phyloP scores from a whole-genome alignment of 768 basidiomycete species.

The Pisolithus tinctorius region DNA sequence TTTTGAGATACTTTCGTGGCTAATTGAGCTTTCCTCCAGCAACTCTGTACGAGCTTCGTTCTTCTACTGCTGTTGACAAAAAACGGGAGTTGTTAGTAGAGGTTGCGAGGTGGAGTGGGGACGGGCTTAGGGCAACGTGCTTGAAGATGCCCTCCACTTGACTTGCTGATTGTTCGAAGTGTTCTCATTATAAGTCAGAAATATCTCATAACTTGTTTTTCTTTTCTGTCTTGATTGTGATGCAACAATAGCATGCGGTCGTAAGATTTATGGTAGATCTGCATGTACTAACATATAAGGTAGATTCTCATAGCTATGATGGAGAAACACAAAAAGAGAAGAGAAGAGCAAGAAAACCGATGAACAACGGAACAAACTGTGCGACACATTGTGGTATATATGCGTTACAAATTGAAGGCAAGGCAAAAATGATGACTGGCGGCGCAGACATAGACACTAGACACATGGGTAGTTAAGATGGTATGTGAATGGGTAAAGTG shows the following conservation, averaged over 20 bases:
- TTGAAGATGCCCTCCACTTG: constrained; percentile 69
- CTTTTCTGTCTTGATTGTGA: neutral
- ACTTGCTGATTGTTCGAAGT: neutral
- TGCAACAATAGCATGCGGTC: too few relatives aligned
- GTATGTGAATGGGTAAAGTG: neutral
- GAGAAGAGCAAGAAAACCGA: constrained; percentile 4
- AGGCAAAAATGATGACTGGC: too few relatives aligned
- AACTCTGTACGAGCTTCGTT: constrained; percentile 77
- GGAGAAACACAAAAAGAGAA: neutral
- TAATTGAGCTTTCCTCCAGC: constrained; percentile 34
- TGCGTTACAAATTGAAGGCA: too few relatives aligned
- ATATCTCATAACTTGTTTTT: neutral
- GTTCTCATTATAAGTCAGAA: too few relatives aligned
- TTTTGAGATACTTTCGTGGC: too few relatives aligned
- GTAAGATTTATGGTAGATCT: neutral
- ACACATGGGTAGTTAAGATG: constrained; percentile 3
- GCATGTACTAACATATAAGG: constrained; percentile 5
- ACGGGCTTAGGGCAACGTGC: constrained; percentile 69
- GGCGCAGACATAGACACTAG: constrained; percentile 3
- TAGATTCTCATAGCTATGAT: constrained; percentile 17
- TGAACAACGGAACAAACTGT: constrained; percentile 1
- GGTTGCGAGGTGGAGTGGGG: constrained; percentile 82
- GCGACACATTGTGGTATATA: too few relatives aligned
- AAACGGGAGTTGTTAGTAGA: constrained; percentile 69
- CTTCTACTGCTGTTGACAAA: constrained; percentile 64